Percentiles rank a stretch among this genome's conserved stretches.
phyloP scores from a whole-genome alignment of 108 stramenopile species.

The Cyclotella cryptica region DNA sequence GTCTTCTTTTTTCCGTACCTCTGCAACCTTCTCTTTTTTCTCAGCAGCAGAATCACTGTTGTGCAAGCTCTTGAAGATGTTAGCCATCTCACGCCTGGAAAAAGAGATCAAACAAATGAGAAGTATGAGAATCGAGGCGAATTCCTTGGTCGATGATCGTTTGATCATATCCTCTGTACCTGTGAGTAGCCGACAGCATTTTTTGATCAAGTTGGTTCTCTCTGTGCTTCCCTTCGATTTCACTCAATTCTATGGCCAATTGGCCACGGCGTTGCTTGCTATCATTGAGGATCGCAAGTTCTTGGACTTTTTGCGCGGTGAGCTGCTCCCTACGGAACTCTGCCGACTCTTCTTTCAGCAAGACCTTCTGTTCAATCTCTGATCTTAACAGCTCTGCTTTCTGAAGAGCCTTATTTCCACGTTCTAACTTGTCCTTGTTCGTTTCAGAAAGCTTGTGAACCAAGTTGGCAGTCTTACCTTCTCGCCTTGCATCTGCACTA shows the following conservation, averaged over 20 bases:
- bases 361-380: slow-evolving; percentile 7
- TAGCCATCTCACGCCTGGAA: slow-evolving; percentile 16
- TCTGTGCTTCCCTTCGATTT: slow-evolving; percentile 12
- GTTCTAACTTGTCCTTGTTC: slow-evolving; percentile 23
- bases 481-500: slow-evolving; percentile 13
- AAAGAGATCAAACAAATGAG: background rate
- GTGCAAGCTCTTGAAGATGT: background rate
- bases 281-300: background rate
- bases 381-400: background rate
- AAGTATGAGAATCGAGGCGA: background rate
- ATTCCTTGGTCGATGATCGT: no score
- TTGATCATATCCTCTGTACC: background rate
- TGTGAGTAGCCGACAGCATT: slow-evolving; percentile 22
- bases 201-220: slow-evolving; percentile 25
- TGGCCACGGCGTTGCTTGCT: slow-evolving; percentile 23
- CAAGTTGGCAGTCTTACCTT: background rate
- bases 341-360: slow-evolving; percentile 5
- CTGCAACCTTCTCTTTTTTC: slow-evolving; percentile 16
- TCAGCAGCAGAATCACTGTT: slow-evolving; percentile 12
- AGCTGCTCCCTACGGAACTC: slow-evolving; percentile 5
- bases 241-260: background rate
- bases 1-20: slow-evolving; percentile 1
- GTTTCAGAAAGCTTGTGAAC: slow-evolving; percentile 24
- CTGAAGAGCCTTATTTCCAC: slow-evolving; percentile 11
- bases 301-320: slow-evolving; percentile 2